Evolutionary conservation across 495 filamentous ascomycete genomes (phyloP).

Genomic region (Pseudotulostoma volvatum): DNA sequence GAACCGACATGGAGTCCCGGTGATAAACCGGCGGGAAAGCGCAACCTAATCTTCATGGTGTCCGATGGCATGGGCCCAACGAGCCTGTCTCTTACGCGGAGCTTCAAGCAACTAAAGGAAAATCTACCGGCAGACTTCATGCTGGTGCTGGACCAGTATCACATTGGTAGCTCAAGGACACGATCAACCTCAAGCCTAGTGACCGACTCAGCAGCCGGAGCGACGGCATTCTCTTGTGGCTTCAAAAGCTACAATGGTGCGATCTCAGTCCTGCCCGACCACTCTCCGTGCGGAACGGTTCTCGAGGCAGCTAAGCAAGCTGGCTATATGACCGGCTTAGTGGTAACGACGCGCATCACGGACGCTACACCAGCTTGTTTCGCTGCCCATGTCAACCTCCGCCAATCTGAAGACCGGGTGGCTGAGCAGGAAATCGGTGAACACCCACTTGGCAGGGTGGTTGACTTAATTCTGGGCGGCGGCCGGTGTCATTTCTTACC

Average conservation of each 20-base stretch:
- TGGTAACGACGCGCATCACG: slow-evolving; percentile 88
- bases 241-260: slow-evolving; percentile 91
- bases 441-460: slow-evolving; percentile 64
- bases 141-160: slow-evolving; percentile 65
- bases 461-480: slow-evolving; percentile 85
- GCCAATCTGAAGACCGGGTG: slow-evolving; percentile 73
- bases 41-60: slow-evolving; percentile 96
- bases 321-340: slow-evolving; percentile 83
- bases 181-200: slow-evolving; percentile 66
- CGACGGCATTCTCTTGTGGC: slow-evolving; percentile 88
- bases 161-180: slow-evolving; percentile 80
- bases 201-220: slow-evolving; percentile 89
- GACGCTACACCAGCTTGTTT: slow-evolving; percentile 98
- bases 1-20: slow-evolving; percentile 21
- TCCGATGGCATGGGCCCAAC: slow-evolving; percentile 96
- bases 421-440: slow-evolving; percentile 84
- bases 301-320: slow-evolving; percentile 84
- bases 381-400: slow-evolving; percentile 67
- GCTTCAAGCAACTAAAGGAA: slow-evolving; percentile 56
- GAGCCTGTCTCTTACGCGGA: slow-evolving; percentile 67
- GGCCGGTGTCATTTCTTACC: slow-evolving; percentile 87
- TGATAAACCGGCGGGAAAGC: slow-evolving; percentile 51
- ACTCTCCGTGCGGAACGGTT: slow-evolving; percentile 79
- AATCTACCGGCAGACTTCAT: slow-evolving; percentile 52
- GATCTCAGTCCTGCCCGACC: slow-evolving; percentile 74